Conservation (phyloP, 2,329 filamentous ascomycete genomes). For the Fusarium cicatricum region DNA sequence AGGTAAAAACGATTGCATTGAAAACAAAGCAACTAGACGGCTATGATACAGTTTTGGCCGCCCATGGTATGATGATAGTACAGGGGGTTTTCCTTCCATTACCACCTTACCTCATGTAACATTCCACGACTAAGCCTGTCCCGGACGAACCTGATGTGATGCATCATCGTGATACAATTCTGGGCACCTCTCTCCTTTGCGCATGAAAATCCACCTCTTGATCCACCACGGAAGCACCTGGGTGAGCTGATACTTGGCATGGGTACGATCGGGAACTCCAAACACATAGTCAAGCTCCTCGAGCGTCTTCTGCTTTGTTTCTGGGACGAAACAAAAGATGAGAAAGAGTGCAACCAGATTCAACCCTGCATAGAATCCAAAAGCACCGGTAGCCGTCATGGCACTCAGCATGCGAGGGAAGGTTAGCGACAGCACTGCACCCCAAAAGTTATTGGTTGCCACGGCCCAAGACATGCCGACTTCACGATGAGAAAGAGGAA, state of each 20-base stretch:
- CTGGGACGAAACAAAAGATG: slow-evolving; percentile 57
- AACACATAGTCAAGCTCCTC: slow-evolving; percentile 61
- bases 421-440: slow-evolving; percentile 53
- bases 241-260: slow-evolving; percentile 50
- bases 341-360: slow-evolving; percentile 54
- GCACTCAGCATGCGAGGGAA: slow-evolving; percentile 46
- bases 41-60: not conserved
- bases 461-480: slow-evolving; percentile 69
- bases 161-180: slow-evolving; percentile 17
- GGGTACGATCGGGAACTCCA: slow-evolving; percentile 50
- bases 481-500: slow-evolving; percentile 66
- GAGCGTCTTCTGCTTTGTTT: slow-evolving; percentile 56
- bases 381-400: slow-evolving; percentile 46
- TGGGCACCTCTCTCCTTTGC: slow-evolving; percentile 7
- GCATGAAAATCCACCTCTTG: slow-evolving; percentile 38
- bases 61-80: too few species aligned
- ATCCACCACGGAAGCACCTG: slow-evolving; percentile 51
- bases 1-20: too few species aligned
- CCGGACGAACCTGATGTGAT: not conserved
- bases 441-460: slow-evolving; percentile 64
- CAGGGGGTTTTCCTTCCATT: too few species aligned
- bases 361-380: slow-evolving; percentile 55
- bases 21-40: not conserved
- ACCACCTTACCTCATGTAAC: too few species aligned
- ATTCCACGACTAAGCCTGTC: not conserved